phyloP scores from a whole-genome alignment of 2,329 filamentous ascomycete species.

The Cladosporium austrohemisphaericum region DNA sequence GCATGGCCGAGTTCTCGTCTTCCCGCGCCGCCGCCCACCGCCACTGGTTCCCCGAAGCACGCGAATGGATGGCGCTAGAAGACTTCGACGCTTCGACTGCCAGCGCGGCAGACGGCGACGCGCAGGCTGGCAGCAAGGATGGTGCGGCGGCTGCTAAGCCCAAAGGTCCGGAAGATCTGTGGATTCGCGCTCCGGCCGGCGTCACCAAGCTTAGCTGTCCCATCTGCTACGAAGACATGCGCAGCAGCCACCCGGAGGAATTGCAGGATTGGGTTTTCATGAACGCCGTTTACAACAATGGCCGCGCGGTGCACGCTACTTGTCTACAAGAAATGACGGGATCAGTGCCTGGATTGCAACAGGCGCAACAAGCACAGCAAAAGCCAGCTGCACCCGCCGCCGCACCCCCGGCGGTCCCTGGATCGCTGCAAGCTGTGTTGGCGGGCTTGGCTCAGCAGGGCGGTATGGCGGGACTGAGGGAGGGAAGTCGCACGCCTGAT shows the following conservation, averaged over 20 bases:
- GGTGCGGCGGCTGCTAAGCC: constrained; percentile 42
- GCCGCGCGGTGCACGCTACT: constrained; percentile 80
- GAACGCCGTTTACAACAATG: constrained; percentile 75
- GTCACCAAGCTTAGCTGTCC: constrained; percentile 76
- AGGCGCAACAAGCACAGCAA: constrained; percentile 42
- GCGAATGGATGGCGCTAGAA: constrained; percentile 84
- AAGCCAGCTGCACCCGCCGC: constrained; percentile 2
- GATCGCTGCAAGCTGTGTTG: constrained; percentile 26
- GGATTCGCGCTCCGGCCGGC: constrained; percentile 77
- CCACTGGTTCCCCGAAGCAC: constrained; percentile 91
- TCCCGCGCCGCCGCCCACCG: constrained; percentile 77
- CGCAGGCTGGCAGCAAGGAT: constrained; percentile 37
- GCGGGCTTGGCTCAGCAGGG: constrained; percentile 17
- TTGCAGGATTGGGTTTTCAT: constrained; percentile 97
- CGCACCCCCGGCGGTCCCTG: neutral
- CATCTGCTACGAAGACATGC: constrained; percentile 93
- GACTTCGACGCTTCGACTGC: constrained; percentile 66
- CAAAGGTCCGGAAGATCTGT: constrained; percentile 61
- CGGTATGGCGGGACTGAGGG: constrained; percentile 22
- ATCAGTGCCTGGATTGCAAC: neutral
- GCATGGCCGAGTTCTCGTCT: constrained; percentile 62
- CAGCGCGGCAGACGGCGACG: constrained; percentile 32
- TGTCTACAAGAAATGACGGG: constrained; percentile 72
- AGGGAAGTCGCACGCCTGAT: constrained; percentile 35
- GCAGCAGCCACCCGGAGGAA: constrained; percentile 86